Conservation (phyloP, 148 eudicot species). For the Chenopodium quinoa region DNA sequence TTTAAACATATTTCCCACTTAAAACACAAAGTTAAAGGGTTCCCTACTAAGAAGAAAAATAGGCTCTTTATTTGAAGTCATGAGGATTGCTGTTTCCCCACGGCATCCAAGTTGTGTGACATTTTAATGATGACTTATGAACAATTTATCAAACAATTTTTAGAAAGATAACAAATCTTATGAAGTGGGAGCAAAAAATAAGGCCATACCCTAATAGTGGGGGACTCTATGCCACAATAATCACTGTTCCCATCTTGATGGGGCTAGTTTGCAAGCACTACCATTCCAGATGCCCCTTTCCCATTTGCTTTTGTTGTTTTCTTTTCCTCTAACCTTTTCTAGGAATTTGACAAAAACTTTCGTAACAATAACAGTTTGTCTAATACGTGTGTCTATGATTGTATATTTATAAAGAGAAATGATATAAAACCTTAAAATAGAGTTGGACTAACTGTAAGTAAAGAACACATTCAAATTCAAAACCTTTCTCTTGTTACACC, state of each 20-base stretch:
- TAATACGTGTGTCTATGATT: too few relatives aligned
- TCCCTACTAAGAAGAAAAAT: too few relatives aligned
- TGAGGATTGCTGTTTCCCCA: background rate
- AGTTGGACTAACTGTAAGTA: too few relatives aligned
- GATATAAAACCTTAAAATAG: too few relatives aligned
- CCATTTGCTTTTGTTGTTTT: background rate
- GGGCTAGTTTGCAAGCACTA: background rate
- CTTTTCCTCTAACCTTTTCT: background rate
- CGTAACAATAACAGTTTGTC: background rate
- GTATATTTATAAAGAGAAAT: too few relatives aligned
- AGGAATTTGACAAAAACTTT: background rate
- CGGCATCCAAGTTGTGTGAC: constrained; percentile 5
- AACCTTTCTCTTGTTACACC: too few relatives aligned
- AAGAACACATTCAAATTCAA: too few relatives aligned
- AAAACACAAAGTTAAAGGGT: too few relatives aligned
- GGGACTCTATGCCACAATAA: background rate
- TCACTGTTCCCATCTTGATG: constrained; percentile 1
- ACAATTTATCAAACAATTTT: constrained; percentile 9
- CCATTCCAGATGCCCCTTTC: background rate
- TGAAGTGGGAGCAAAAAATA: constrained; percentile 18
- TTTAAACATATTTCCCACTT: too few relatives aligned
- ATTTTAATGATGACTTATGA: constrained; percentile 7
- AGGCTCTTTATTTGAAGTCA: too few relatives aligned
- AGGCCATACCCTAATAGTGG: constrained; percentile 12
- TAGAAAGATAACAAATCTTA: constrained; percentile 1